phyloP scores from a whole-genome alignment of 306 rosid species.

The Carpinus fangiana region DNA sequence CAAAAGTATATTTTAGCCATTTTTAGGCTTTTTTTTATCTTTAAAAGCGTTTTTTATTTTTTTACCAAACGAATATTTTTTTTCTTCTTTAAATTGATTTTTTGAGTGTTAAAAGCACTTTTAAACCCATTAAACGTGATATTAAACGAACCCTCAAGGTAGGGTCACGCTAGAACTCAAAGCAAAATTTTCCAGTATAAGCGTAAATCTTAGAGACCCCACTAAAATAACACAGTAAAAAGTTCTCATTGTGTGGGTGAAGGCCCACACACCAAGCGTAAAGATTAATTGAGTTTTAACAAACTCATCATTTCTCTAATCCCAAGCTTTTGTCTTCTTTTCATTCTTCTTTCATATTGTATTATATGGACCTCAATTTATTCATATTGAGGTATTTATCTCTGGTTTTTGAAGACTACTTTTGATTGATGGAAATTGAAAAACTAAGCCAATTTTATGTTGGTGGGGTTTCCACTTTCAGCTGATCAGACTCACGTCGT shows the following conservation, averaged over 20 bases:
- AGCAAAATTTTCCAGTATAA: background rate
- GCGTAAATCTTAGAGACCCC: slow-evolving; percentile 6
- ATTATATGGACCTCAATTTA: no score
- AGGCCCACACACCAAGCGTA: background rate
- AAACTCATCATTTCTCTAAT: no score
- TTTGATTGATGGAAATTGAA: background rate
- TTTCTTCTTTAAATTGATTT: no score
- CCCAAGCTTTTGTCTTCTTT: no score
- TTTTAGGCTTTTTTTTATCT: no score
- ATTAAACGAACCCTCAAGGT: background rate
- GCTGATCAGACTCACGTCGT: background rate
- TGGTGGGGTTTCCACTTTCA: slow-evolving; percentile 7
- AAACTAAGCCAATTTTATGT: background rate
- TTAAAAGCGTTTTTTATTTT: no score
- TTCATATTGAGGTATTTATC: no score
- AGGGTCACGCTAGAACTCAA: slow-evolving; percentile 8
- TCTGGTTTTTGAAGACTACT: background rate
- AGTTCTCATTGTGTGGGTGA: background rate
- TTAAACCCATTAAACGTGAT: no score
- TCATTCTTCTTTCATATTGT: no score
- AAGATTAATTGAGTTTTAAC: background rate
- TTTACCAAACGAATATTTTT: no score
- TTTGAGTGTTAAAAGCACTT: no score
- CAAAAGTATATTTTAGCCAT: no score
- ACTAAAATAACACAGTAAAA: background rate